Base-by-base conservation (phyloP, 2,329 filamentous ascomycete species). In the Hypoxylon sp. region DNA sequence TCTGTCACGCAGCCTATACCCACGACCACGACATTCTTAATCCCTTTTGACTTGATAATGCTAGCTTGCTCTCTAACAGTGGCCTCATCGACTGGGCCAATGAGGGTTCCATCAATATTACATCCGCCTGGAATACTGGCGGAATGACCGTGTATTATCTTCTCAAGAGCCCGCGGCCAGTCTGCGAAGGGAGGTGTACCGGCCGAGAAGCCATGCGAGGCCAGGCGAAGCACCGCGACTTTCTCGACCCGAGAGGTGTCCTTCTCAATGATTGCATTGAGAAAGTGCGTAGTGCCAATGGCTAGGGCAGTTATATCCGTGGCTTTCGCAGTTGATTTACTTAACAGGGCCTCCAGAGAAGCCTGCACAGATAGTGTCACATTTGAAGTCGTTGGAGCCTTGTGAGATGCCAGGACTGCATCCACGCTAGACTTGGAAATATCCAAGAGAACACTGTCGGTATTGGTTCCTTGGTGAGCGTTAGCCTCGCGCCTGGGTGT, bases 201-300 rank as follows among this genome's bases (percentile, higher is more conserved):
- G 58, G 83, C 81, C 2, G 83, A 81, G 63, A 85, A 88, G 46
- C 44, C 29, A 26, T 26, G 26, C 0, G 83, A 82, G 22, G 82
- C 85, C 2, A 88, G 79, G 10, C 86, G 81, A 17, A 88, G 72
- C 1, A 87, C 84, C 1, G 85, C 86, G 2, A 88, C 85, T 2
- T 74, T 78, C 13, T 81, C 80, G 1, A 88, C 76, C 0, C 83
- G 80, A 1, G 78, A 73, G 5, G 77, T 77, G 63, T 88, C 85
- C 53, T 81, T 79, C 72, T 87, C 84, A 1, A 88, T 79, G 1
- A 88, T 83, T 10, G 86, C 86, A 66, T 88, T 88, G 72, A 88
- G 80, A 69, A 88, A 88, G 65, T 88, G 85, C 0, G 86, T 87
- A 3, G 83, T 85, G 63, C 84, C 84, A 65, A 86, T 84, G 3